Evolutionary conservation across 176 grass and related monocot species (phyloP).

Genomic region (Oryza glumipatula): DNA sequence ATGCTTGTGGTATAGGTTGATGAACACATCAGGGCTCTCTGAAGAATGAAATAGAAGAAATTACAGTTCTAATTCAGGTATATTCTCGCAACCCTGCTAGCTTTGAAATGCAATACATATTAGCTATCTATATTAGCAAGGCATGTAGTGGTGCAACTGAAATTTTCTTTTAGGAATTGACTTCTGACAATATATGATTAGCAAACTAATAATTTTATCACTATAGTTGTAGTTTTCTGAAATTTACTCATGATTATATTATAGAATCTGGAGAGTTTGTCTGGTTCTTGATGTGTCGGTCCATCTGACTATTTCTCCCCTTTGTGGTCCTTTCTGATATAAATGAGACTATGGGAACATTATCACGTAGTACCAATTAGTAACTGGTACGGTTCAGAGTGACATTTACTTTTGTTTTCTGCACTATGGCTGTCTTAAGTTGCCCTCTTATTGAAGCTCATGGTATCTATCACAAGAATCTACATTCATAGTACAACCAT

Average conservation of each 20-base stretch:
- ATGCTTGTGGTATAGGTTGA: background rate
- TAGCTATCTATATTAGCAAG: background rate
- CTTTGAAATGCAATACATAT: background rate
- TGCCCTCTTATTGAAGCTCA: background rate
- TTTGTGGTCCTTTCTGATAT: slow-evolving; percentile 23
- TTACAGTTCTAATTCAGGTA: slow-evolving; percentile 7
- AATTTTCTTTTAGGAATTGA: background rate
- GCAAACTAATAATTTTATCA: too few relatives aligned
- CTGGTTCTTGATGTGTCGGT: background rate
- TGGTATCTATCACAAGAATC: background rate
- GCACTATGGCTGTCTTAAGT: background rate
- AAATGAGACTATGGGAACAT: slow-evolving; percentile 21
- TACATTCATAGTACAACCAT: background rate
- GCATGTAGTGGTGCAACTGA: background rate
- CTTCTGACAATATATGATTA: background rate
- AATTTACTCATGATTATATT: too few relatives aligned
- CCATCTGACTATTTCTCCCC: background rate
- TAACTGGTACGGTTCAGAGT: slow-evolving; percentile 5
- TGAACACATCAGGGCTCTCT: background rate
- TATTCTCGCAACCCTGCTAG: background rate
- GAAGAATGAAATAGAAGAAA: slow-evolving; percentile 15
- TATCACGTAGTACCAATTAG: background rate
- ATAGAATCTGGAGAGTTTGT: too few relatives aligned
- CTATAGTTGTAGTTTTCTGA: too few relatives aligned
- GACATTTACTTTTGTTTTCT: slow-evolving; percentile 1